Percentiles rank a stretch among this genome's conserved stretches.
These are phyloP conservation scores for Metarhizium rileyi DNA, from an alignment of 2,329 filamentous ascomycete species.

Conservation along the genomic window DNA sequence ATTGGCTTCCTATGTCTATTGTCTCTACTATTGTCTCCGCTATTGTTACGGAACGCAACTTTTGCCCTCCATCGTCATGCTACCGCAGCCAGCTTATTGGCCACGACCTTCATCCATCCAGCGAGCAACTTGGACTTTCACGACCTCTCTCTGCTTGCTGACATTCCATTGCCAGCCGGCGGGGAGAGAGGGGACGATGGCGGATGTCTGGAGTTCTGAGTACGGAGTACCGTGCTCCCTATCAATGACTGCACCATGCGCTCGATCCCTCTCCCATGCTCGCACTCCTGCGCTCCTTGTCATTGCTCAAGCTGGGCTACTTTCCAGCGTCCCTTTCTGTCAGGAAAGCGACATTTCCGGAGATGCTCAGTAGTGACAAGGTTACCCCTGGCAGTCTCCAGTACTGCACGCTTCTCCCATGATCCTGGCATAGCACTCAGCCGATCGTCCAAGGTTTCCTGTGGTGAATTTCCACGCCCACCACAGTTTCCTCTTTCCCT, in stretches of 20 bases:
- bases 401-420: too few species aligned
- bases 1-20: background rate
- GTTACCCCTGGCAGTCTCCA: too few species aligned
- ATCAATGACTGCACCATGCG: background rate
- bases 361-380: too few species aligned
- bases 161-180: too few species aligned
- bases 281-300: too few species aligned
- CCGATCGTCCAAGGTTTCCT: too few species aligned
- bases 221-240: background rate
- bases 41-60: background rate
- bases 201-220: background rate
- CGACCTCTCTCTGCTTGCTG: background rate
- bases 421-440: too few species aligned
- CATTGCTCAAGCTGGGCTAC: background rate
- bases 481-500: too few species aligned
- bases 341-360: too few species aligned
- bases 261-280: too few species aligned
- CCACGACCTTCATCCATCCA: background rate
- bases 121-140: background rate
- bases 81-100: background rate
- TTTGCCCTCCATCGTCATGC: background rate
- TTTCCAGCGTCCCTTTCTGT: too few species aligned
- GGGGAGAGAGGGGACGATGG: background rate
- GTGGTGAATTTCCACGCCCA: too few species aligned
- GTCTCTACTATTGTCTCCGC: conserved; percentile 5